Base-by-base conservation (phyloP, 2,329 filamentous ascomycete genomes). In the Paecilomyces niveus region DNA sequence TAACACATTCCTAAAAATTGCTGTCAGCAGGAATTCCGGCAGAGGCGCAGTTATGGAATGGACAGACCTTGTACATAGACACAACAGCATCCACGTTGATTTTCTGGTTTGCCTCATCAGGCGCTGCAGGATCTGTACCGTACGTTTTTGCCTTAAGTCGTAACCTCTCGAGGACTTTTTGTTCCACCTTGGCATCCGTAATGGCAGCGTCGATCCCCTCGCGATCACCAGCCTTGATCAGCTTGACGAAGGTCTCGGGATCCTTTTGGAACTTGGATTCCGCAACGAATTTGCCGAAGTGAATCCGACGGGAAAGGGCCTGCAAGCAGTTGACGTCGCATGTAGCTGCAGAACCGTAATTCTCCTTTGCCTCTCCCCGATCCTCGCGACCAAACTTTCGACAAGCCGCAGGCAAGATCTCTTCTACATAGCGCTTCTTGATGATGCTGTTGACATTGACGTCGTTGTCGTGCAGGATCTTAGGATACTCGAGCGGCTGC, bases 241-340 rank as follows among this genome's bases (percentile, higher is more conserved):
- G 76, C 62, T 80, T 81, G 5, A 89, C 92, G 72, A 93, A 99
- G 62, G 79, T 83, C 67, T 92, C 90, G 31, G 86, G 83, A 65
- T 97, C 90, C 53, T 89, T 87, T 67, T 84, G 84, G 76, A 97
- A 99, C 78, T 99, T 99, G 60, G 88, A 87, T 81, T 99, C 94
- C 51, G 94, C 94, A 8, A 99, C 94, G 69, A 97, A 97, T 78
- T 97, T 99, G 66, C 94, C 94, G 78, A 96, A 99, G 76, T 99
- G 94, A 66, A 99, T 94, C 57, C 94, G 83, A 50, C 93, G 84
- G 45, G 90, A 95, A 53, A 99, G 78, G 3, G 94, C 89, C 79
- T 99, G 94, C 63, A 99, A 80, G 68, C 89, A 93, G 56, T 85
- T 83, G 61, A 99, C 94, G 75, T 99, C 94, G 72, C 89, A 92